Percentiles rank a stretch among this genome's conserved stretches.
phyloP scores from a whole-genome alignment of 176 grass and related monocot genomes.

The Aegilops tauschii region DNA sequence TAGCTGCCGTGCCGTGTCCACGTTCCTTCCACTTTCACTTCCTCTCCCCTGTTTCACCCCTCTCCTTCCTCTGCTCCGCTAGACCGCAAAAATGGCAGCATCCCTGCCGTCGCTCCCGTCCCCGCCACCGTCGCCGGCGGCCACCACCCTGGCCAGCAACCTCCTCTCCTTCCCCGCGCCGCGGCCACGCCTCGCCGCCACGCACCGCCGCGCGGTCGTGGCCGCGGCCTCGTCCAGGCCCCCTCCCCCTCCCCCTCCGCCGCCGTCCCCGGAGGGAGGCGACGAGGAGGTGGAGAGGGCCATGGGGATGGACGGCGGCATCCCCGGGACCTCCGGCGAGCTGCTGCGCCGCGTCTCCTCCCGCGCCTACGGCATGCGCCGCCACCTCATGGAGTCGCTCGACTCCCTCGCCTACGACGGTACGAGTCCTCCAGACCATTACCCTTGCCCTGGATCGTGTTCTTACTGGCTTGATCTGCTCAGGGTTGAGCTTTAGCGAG shows the following conservation, averaged over 20 bases:
- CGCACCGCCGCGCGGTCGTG: conserved; percentile 35
- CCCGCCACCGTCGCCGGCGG: background rate
- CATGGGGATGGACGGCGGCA: conserved; percentile 79
- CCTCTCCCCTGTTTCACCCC: background rate
- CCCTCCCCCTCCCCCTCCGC: conserved; percentile 37
- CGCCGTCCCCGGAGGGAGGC: conserved; percentile 1
- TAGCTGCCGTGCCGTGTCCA: conserved; percentile 38
- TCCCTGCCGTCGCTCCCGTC: conserved; percentile 35
- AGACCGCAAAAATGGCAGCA: conserved; percentile 46
- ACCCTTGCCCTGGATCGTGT: background rate
- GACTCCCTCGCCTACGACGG: conserved; percentile 88
- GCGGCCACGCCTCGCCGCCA: conserved; percentile 19
- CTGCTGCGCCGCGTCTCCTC: conserved; percentile 87
- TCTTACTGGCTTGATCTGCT: background rate
- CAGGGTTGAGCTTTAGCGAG: background rate
- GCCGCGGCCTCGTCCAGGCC: conserved; percentile 24
- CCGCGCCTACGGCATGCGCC: conserved; percentile 90
- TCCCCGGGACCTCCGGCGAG: conserved; percentile 86
- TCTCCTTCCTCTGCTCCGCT: background rate
- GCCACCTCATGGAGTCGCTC: conserved; percentile 77
- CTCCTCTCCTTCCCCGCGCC: conserved; percentile 34
- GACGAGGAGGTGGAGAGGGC: conserved; percentile 76
- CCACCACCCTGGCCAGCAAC: conserved; percentile 24
- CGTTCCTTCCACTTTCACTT: background rate
- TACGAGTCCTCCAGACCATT: background rate